A percentile compares a stretch with the other conserved stretches of the same genome.
Conservation (phyloP, 352 stramenopile genomes). For the Phytophthora meadii region DNA sequence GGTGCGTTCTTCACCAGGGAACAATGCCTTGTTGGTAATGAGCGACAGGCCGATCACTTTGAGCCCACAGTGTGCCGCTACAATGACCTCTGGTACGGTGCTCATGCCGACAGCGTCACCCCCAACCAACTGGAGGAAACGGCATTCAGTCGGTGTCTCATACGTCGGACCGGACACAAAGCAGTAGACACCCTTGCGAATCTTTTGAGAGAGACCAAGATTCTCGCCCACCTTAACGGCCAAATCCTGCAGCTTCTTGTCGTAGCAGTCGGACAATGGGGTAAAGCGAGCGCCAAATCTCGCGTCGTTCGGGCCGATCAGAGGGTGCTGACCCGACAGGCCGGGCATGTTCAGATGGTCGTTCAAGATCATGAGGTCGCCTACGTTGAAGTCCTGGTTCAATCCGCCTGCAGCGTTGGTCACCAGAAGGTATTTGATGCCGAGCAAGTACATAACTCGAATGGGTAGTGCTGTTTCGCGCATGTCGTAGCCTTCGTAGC, state of each 20-base stretch:
- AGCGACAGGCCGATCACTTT: slow-evolving; percentile 88
- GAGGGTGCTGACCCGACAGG: slow-evolving; percentile 91
- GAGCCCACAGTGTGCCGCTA: slow-evolving; percentile 78
- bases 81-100: slow-evolving; percentile 95
- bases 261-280: slow-evolving; percentile 93
- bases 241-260: slow-evolving; percentile 81
- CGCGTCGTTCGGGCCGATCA: slow-evolving; percentile 94
- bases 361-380: slow-evolving; percentile 95
- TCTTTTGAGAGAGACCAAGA: slow-evolving; percentile 75
- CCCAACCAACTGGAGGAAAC: slow-evolving; percentile 91
- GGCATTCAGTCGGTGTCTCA: slow-evolving; percentile 94
- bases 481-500: slow-evolving; percentile 96
- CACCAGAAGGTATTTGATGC: slow-evolving; percentile 94
- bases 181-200: slow-evolving; percentile 92
- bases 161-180: slow-evolving; percentile 97
- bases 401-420: slow-evolving; percentile 96
- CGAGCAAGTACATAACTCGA: slow-evolving; percentile 93
- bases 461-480: slow-evolving; percentile 93
- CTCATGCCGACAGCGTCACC: slow-evolving; percentile 95
- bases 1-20: slow-evolving; percentile 69
- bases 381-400: slow-evolving; percentile 92
- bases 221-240: slow-evolving; percentile 78
- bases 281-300: slow-evolving; percentile 95
- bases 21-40: slow-evolving; percentile 94
- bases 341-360: slow-evolving; percentile 96